Base-by-base conservation (phyloP, 106 monocot species). In the Dendrobium officinale region DNA sequence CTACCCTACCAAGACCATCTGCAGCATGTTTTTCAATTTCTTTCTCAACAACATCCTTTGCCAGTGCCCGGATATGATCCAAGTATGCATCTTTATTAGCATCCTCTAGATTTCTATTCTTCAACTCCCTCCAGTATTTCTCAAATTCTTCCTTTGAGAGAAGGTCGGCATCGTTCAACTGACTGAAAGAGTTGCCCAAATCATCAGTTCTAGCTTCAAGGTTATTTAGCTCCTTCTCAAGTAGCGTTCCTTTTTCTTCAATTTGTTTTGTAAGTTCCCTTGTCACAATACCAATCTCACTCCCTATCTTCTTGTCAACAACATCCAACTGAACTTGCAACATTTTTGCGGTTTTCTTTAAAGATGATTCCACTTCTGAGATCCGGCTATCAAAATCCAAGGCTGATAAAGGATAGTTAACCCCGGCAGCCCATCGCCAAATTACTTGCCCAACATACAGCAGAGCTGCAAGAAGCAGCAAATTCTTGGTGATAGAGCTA, bases 311-410 rank as follows among this genome's bases (percentile, higher is more conserved):
- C 67, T 87, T 84, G 77, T 95, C 91, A 20, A 98, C 61, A 33
- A 91, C 83, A 2, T 98, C 98, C 58, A 98, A 55, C 80, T 98
- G 98, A 51, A 98, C 84, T 73, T 98, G 94, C 55, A 92, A 82
- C 95, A 95, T 92, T 79, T 88, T 88, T 5, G 85, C 67, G 19
- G 91, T 86, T 41, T 82, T 95, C 88, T 95, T 98, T 42, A 98
- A 55, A 58, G 85, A 87, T 54, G 83, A 48, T 77, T 98, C 92
- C 55, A 98, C 85, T 43, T 92, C 87, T 42, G 95, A 91, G 72
- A 98, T 82, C 42, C 88, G 86, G 17, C 74, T 82, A 77, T 98
- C 98, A 78, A 87, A 85, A 67, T 91, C 89, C 18, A 90, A 79
- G 40, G 76, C 75, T 31, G 81, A 51, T 76, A 89, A 89, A n/a